Evolutionary conservation across 179 eudicot species (phyloP).

Genomic region (Beta lomatogona): DNA sequence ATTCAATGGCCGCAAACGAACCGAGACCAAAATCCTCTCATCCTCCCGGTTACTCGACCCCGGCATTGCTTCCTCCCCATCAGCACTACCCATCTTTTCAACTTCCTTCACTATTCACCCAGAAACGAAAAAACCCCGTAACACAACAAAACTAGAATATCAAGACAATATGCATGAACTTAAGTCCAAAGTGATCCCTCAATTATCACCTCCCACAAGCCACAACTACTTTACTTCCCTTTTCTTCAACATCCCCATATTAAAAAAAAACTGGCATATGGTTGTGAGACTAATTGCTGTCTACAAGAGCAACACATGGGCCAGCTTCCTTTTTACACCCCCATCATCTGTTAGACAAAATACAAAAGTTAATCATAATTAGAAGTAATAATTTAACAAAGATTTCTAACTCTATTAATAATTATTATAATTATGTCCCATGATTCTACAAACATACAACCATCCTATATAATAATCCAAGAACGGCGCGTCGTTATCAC

Average conservation of each 20-base stretch:
- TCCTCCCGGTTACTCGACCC: slow-evolving; percentile 34
- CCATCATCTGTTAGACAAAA: slow-evolving; percentile 25
- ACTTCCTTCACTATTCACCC: slow-evolving; percentile 3
- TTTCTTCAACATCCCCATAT: slow-evolving; percentile 17
- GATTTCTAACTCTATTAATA: slow-evolving; percentile 19
- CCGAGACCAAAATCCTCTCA: slow-evolving; percentile 69
- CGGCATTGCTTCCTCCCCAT: slow-evolving; percentile 29
- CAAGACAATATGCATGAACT: slow-evolving; percentile 15
- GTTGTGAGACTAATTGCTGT: slow-evolving; percentile 24
- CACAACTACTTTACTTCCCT: background rate
- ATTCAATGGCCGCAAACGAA: slow-evolving; percentile 69
- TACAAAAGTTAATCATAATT: slow-evolving; percentile 30
- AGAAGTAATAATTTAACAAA: slow-evolving; percentile 23
- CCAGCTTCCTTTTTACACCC: slow-evolving; percentile 32
- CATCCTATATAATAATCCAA: slow-evolving; percentile 10
- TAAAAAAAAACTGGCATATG: background rate
- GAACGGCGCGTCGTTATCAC: slow-evolving; percentile 33
- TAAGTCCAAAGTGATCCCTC: slow-evolving; percentile 14
- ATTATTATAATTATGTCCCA: slow-evolving; percentile 23
- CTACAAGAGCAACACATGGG: slow-evolving; percentile 40
- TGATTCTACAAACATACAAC: slow-evolving; percentile 20
- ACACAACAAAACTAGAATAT: background rate
- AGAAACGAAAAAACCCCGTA: background rate
- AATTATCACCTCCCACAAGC: slow-evolving; percentile 19
- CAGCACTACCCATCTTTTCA: slow-evolving; percentile 36